phyloP scores from a whole-genome alignment of 805 yeast species.

The Lachancea meyersii region DNA sequence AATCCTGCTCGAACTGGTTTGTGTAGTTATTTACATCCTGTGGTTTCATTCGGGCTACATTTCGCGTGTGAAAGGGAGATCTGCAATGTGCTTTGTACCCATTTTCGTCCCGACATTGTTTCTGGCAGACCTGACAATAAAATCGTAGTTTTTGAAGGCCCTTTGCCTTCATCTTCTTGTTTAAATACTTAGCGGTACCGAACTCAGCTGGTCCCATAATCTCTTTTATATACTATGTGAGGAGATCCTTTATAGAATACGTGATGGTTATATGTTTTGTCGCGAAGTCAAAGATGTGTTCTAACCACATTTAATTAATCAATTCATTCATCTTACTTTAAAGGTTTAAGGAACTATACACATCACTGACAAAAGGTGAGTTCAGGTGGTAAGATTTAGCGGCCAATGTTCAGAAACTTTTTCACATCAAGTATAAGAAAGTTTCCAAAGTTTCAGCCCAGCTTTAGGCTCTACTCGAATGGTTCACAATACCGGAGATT shows the following conservation, averaged over 20 bases:
- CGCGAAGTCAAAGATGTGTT: too few species aligned
- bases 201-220: conserved; percentile 52
- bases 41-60: conserved; percentile 43
- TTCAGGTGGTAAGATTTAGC: too few species aligned
- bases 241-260: too few species aligned
- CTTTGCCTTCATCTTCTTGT: conserved; percentile 70
- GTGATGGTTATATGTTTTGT: too few species aligned
- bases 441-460: not conserved
- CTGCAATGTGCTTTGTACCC: conserved; percentile 88
- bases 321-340: not conserved
- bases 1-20: conserved; percentile 52
- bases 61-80: conserved; percentile 69
- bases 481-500: conserved; percentile 18
- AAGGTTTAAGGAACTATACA: too few species aligned
- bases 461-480: not conserved
- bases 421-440: not conserved
- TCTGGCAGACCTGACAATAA: conserved; percentile 87
- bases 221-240: not conserved
- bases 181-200: conserved; percentile 62
- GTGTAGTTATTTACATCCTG: conserved; percentile 56
- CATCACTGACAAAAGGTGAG: too few species aligned
- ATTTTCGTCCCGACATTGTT: conserved; percentile 93
- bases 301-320: too few species aligned
- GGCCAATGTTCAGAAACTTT: not conserved
- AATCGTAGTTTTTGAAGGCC: conserved; percentile 82